Conservation (phyloP, 2,329 filamentous ascomycete genomes). For the Cordyceps fumosorosea region DNA sequence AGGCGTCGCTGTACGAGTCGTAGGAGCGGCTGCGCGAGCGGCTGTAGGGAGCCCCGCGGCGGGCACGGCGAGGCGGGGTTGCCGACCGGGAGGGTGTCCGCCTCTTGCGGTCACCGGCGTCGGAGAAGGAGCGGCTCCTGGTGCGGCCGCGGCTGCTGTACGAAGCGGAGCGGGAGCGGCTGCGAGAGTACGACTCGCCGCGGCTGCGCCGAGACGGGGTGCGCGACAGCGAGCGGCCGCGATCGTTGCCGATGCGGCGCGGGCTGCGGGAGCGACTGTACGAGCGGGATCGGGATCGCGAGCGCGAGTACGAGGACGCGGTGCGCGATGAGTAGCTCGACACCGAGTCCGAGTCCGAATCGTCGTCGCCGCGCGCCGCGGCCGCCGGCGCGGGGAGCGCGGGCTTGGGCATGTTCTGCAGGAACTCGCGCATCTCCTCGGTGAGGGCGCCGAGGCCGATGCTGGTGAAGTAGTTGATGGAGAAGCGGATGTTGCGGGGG, state of each 20-base stretch:
- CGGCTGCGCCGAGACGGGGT: constrained; percentile 21
- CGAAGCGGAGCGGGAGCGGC: constrained; percentile 24
- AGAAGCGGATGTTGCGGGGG: constrained; percentile 85
- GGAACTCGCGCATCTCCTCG: constrained; percentile 86
- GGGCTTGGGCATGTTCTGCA: constrained; percentile 86
- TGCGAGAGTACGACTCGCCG: constrained; percentile 23
- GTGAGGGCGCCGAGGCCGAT: constrained; percentile 94
- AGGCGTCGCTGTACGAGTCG: constrained; percentile 9
- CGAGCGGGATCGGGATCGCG: constrained; percentile 38
- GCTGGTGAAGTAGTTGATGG: constrained; percentile 98
- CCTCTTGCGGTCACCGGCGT: background rate
- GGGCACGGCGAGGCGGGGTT: background rate
- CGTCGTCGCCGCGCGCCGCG: constrained; percentile 15
- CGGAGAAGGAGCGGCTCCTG: constrained; percentile 1
- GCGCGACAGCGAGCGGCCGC: constrained; percentile 24
- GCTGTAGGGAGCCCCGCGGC: background rate
- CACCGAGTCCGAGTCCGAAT: constrained; percentile 64
- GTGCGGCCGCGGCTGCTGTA: constrained; percentile 36
- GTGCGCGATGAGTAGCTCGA: constrained; percentile 75
- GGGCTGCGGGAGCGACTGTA: constrained; percentile 20
- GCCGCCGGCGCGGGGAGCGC: constrained; percentile 63
- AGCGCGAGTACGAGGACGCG: constrained; percentile 48
- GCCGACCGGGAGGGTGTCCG: background rate
- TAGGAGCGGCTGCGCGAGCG: constrained; percentile 12
- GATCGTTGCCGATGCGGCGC: constrained; percentile 16